A percentile compares a stretch with the other conserved stretches of the same genome.
phyloP scores from a whole-genome alignment of 176 grass and related monocot genomes.

The Carex parvula region DNA sequence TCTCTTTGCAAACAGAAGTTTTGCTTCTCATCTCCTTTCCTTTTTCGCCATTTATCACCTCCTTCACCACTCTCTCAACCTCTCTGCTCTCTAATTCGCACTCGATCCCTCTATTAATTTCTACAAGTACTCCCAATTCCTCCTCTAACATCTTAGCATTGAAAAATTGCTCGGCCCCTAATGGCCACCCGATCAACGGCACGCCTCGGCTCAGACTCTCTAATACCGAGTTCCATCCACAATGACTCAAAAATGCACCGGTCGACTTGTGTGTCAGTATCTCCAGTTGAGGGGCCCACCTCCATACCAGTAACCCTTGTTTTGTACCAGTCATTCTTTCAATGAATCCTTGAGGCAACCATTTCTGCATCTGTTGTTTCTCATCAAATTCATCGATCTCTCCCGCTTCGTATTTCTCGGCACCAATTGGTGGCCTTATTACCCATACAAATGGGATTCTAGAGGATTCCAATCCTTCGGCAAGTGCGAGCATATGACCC shows the following conservation, averaged over 20 bases:
- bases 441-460: constrained; percentile 43
- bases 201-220: constrained; percentile 15
- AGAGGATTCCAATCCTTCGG: constrained; percentile 36
- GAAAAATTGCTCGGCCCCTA: constrained; percentile 2
- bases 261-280: constrained; percentile 37
- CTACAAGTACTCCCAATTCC: constrained; percentile 19
- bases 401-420: neutral
- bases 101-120: constrained; percentile 11
- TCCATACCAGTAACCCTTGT: constrained; percentile 31
- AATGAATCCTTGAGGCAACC: constrained; percentile 38
- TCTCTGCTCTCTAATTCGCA: constrained; percentile 14
- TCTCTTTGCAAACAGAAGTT: constrained; percentile 15
- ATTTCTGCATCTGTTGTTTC: constrained; percentile 16
- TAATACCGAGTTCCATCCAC: constrained; percentile 41
- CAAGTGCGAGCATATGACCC: constrained; percentile 39
- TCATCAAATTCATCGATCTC: neutral
- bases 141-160: constrained; percentile 26
- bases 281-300: constrained; percentile 37
- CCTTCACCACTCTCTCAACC: constrained; percentile 15
- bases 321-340: neutral
- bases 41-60: neutral
- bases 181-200: constrained; percentile 2
- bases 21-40: constrained; percentile 19
- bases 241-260: constrained; percentile 41
- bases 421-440: constrained; percentile 29